Base-by-base conservation (phyloP, 208 protist species). In the Leptomonas seymouri region DNA sequence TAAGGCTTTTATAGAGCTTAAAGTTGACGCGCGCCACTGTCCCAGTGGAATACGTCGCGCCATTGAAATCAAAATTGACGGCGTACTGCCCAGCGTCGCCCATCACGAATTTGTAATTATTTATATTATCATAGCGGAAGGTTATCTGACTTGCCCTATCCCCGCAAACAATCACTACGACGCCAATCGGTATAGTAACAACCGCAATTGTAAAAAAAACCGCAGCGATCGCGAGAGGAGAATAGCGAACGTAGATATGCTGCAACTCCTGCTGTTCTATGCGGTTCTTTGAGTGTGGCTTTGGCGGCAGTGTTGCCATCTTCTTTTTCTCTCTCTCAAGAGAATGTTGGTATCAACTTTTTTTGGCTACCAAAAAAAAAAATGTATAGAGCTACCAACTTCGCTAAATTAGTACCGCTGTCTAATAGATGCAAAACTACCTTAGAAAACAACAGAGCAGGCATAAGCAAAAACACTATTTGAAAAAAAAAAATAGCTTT, bases 211-310 rank as follows among this genome's bases (percentile, higher is more conserved):
- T 49, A 23, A 99, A 76, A 64, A 99, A 98, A n/a, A 74, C 70
- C 1, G 93, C 49, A 31, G 98, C 87, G 12, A 99, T 97, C 39
- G 79, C 70, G 9, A 83, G 78, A 23, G 98, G 95, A 8, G 91
- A 97, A n/a, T 99, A 74, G 39, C 98, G 86, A 16, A 97, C 97
- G 71, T 99, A 97, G 82, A 98, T 97, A 25, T 98, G 96, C 55
- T 57, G 73, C 41, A 99, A 79, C 23, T 72, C 72, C 78, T 99
- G 99, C 82, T 99, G 99, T 61, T 90, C 80, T 14, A 93, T n/a
- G 3, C 63, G 59, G 23, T 63, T 81, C 23, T 72, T 71, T 0
- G 53, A 71, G 51, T 86, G 77, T 3, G 80, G 84, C 27, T 82
- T 89, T 16, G 53, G 53, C n/a, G 81, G 73, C 42, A 78, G 18